Evolutionary conservation across 495 filamentous ascomycete species (phyloP).

Genomic region (Pseudevernia furfuracea): DNA sequence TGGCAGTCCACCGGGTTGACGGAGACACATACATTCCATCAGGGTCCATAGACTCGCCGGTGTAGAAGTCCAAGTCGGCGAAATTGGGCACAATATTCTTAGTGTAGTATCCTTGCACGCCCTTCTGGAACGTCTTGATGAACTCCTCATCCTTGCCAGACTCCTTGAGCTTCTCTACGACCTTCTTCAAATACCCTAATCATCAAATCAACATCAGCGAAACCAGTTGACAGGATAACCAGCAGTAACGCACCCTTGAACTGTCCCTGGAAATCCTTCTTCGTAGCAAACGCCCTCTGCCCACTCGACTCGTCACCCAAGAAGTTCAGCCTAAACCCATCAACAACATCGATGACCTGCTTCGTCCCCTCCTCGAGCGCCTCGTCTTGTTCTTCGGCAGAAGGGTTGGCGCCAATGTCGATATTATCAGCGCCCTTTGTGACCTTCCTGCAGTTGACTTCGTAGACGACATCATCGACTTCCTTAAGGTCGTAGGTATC

Average conservation of each 20-base stretch:
- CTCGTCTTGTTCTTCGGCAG: constrained; percentile 81
- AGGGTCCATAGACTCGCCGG: constrained; percentile 81
- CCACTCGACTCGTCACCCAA: constrained; percentile 54
- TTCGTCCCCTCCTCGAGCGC: constrained; percentile 39
- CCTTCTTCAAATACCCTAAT: constrained; percentile 79
- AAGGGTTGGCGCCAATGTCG: constrained; percentile 96
- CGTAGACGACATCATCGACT: constrained; percentile 71
- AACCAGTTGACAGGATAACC: neutral
- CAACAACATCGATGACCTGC: constrained; percentile 88
- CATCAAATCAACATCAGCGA: neutral
- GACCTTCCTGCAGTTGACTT: constrained; percentile 87
- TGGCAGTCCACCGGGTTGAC: neutral
- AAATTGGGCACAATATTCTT: constrained; percentile 76
- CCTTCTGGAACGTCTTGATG: constrained; percentile 69
- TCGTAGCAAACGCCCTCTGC: constrained; percentile 29
- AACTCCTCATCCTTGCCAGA: constrained; percentile 51
- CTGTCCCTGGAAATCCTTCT: constrained; percentile 70
- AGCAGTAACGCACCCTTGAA: constrained; percentile 64
- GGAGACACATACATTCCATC: constrained; percentile 66
- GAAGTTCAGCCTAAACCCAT: constrained; percentile 81
- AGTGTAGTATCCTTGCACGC: constrained; percentile 60
- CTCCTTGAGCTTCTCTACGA: constrained; percentile 61
- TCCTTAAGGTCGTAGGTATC: constrained; percentile 77
- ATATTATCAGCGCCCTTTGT: constrained; percentile 54
- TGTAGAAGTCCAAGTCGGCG: constrained; percentile 92